Conservation (phyloP, 495 filamentous ascomycete species). For the Aspergillus avenaceus region DNA sequence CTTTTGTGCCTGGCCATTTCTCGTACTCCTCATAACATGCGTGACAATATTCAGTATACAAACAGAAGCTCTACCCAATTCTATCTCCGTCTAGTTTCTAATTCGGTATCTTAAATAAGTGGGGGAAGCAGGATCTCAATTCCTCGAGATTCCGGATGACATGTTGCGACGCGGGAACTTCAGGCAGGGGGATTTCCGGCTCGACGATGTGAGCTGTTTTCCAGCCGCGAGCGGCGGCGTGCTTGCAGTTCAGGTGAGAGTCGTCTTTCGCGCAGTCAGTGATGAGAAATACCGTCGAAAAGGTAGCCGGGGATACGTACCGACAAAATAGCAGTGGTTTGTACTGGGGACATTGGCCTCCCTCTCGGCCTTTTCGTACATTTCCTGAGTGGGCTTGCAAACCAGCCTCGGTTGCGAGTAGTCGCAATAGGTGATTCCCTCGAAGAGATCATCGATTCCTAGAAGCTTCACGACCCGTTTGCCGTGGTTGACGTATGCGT, state of each 20-base stretch:
- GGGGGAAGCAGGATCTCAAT: slow-evolving; percentile 66
- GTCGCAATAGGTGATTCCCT: slow-evolving; percentile 90
- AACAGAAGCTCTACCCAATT: slow-evolving; percentile 7
- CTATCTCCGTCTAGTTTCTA: neutral
- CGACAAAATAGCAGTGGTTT: slow-evolving; percentile 79
- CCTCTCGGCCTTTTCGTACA: slow-evolving; percentile 75
- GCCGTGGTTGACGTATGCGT: slow-evolving; percentile 89
- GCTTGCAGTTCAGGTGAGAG: slow-evolving; percentile 68
- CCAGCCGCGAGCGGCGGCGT: slow-evolving; percentile 75
- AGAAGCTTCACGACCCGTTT: slow-evolving; percentile 76
- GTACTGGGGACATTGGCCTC: slow-evolving; percentile 56
- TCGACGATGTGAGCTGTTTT: slow-evolving; percentile 78
- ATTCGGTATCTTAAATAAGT: slow-evolving; percentile 59
- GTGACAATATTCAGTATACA: slow-evolving; percentile 3
- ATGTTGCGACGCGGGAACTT: slow-evolving; percentile 57
- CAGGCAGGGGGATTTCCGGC: slow-evolving; percentile 55
- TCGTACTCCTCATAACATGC: slow-evolving; percentile 2
- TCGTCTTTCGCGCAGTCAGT: slow-evolving; percentile 58
- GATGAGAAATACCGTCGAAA: neutral
- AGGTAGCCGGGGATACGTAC: slow-evolving; percentile 42
- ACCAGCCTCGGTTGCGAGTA: slow-evolving; percentile 63
- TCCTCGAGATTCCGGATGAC: slow-evolving; percentile 70
- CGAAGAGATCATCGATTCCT: slow-evolving; percentile 81
- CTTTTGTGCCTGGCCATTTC: neutral
- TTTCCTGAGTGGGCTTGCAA: slow-evolving; percentile 79